Evolutionary conservation across 1,139 yeast species (phyloP).

Genomic region (Pneumocystis canis): DNA sequence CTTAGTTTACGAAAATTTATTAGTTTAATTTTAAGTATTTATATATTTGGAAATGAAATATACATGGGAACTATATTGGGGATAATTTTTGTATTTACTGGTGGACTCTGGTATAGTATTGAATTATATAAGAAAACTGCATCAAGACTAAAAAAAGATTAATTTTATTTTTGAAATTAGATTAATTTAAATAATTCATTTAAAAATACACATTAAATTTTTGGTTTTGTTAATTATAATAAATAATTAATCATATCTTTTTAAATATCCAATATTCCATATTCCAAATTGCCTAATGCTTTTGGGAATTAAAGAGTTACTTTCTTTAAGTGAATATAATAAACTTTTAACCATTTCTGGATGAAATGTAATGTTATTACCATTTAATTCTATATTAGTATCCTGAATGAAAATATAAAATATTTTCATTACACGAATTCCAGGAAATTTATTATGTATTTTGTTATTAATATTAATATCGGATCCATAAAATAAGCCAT

Average conservation of each 20-base stretch:
- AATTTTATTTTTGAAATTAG: neutral
- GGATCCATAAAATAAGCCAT: neutral
- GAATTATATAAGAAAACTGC: constrained; percentile 7
- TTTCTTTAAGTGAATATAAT: neutral
- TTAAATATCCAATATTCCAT: constrained; percentile 12
- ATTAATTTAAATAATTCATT: neutral
- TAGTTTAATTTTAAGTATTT: constrained; percentile 41
- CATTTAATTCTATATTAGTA: neutral
- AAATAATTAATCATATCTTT: constrained; percentile 7
- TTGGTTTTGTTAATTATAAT: neutral
- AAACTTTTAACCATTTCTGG: constrained; percentile 2
- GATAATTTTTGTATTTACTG: constrained; percentile 36
- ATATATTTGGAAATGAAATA: constrained; percentile 30
- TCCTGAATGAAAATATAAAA: constrained; percentile 9
- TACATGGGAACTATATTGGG: constrained; percentile 32
- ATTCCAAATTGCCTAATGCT: constrained; percentile 1
- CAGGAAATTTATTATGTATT: constrained; percentile 1
- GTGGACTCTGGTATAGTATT: constrained; percentile 35
- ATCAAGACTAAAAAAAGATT: neutral
- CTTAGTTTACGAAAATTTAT: constrained; percentile 46
- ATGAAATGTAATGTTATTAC: constrained; percentile 1
- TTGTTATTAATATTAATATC: constrained; percentile 2
- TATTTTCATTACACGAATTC: constrained; percentile 12
- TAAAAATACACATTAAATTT: neutral
- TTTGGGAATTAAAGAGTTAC: constrained; percentile 4